phyloP scores from a whole-genome alignment of 345 rosid species.

The Dipteronia sinensis region DNA sequence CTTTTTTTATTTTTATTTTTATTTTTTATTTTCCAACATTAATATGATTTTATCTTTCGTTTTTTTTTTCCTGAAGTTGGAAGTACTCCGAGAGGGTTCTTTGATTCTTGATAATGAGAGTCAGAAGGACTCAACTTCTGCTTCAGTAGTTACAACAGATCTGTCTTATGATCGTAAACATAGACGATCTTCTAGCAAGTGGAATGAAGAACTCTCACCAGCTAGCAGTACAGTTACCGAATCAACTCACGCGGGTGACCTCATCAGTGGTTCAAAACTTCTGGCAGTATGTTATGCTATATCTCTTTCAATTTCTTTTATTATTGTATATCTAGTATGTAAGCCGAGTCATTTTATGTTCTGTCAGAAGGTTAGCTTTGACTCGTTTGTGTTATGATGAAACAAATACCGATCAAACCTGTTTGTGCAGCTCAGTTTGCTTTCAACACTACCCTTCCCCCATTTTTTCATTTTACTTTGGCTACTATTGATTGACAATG shows the following conservation, averaged over 20 bases:
- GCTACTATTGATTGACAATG: background rate
- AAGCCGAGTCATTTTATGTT: background rate
- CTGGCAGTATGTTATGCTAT: constrained; percentile 38
- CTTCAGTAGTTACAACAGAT: constrained; percentile 50
- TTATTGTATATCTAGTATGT: background rate
- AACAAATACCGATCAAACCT: background rate
- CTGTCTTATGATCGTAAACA: constrained; percentile 57
- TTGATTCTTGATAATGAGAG: constrained; percentile 61
- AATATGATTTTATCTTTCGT: constrained; percentile 16
- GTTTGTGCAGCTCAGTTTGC: background rate
- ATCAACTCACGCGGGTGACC: constrained; percentile 64
- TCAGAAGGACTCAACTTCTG: constrained; percentile 52
- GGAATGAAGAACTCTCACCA: constrained; percentile 76
- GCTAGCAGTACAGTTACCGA: constrained; percentile 69
- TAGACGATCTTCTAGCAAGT: constrained; percentile 74
- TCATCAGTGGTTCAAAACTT: constrained; percentile 46
- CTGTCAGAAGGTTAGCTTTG: background rate
- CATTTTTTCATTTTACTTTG: background rate
- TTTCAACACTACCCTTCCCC: background rate
- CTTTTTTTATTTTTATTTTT: background rate
- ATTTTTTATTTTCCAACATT: background rate
- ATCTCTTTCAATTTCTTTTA: constrained; percentile 4
- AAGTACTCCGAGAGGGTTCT: constrained; percentile 50
- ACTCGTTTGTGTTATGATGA: background rate
- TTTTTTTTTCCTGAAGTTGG: constrained; percentile 55